These are phyloP conservation scores for Ogataea methanolica DNA, from an alignment of 805 yeast species.

Conservation along the genomic window DNA sequence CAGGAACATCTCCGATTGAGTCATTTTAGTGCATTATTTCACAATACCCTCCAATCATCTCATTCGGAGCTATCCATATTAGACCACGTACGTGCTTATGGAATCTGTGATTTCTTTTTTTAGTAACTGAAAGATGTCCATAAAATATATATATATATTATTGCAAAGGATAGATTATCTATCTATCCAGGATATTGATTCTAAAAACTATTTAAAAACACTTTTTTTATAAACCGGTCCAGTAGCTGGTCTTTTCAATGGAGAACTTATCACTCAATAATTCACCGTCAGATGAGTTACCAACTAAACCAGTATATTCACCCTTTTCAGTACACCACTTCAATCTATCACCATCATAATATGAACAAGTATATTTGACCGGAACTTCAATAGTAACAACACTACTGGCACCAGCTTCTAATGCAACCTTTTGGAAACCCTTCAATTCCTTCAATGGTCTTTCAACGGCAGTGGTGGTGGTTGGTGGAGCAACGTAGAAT, in stretches of 20 bases:
- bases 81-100: too few species aligned
- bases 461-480: conserved; percentile 23
- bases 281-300: conserved; percentile 28
- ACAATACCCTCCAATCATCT: too few species aligned
- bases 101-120: too few species aligned
- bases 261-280: conserved; percentile 4
- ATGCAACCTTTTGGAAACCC: conserved; percentile 46
- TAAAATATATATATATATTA: too few species aligned
- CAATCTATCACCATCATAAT: conserved; percentile 43
- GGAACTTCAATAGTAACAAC: conserved; percentile 35
- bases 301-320: conserved; percentile 44
- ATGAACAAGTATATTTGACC: conserved; percentile 48
- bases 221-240: conserved; percentile 10
- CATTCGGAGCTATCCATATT: too few species aligned
- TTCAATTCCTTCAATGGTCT: conserved; percentile 60
- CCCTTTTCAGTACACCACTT: conserved; percentile 52
- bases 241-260: conserved; percentile 5
- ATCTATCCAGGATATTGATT: too few species aligned
- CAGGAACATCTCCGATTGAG: too few species aligned
- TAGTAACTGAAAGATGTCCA: too few species aligned
- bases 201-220: too few species aligned
- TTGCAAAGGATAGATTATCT: too few species aligned
- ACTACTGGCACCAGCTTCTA: conserved; percentile 41
- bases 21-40: too few species aligned
- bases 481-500: conserved; percentile 41